phyloP scores from a whole-genome alignment of 2,329 filamentous ascomycete genomes.

The Colletotrichum tabaci region DNA sequence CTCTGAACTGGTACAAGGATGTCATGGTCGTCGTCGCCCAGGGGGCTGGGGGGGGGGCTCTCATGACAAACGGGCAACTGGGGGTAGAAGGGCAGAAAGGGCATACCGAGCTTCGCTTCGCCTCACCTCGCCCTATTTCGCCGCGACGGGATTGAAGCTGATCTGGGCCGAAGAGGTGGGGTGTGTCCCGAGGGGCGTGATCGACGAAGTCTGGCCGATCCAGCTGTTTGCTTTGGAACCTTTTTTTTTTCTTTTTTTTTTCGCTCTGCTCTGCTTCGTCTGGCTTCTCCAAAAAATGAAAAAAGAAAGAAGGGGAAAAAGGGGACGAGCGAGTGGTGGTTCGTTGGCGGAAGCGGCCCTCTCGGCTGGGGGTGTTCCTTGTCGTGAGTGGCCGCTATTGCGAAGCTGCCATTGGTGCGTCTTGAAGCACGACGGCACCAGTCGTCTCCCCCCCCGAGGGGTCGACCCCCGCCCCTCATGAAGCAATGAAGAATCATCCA shows the following conservation, averaged over 20 bases:
- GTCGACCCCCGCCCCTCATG: too few species aligned
- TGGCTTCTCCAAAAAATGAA: constrained; percentile 31
- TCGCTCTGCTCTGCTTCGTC: constrained; percentile 4
- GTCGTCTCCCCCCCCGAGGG: too few species aligned
- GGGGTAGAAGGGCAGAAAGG: neutral
- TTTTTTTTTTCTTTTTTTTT: too few species aligned
- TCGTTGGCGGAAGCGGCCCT: constrained; percentile 26
- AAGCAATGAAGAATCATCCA: constrained; percentile 23
- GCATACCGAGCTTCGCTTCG: neutral
- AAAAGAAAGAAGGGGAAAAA: too few species aligned
- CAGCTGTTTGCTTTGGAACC: too few species aligned
- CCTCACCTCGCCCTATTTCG: constrained; percentile 17
- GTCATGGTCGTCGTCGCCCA: constrained; percentile 2
- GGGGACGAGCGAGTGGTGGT: constrained; percentile 22
- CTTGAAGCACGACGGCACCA: constrained; percentile 1
- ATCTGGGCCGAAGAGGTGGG: neutral
- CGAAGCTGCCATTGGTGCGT: constrained; percentile 34
- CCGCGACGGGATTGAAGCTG: constrained; percentile 5
- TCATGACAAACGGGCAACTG: constrained; percentile 16
- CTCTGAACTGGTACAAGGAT: constrained; percentile 20
- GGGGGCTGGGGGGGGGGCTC: constrained; percentile 7
- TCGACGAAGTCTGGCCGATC: constrained; percentile 9
- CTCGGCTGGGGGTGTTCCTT: constrained; percentile 26
- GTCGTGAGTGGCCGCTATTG: constrained; percentile 26
- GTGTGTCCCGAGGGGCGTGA: neutral